Base-by-base conservation (phyloP, 768 basidiomycete genomes). In the Cyathus striatus region DNA sequence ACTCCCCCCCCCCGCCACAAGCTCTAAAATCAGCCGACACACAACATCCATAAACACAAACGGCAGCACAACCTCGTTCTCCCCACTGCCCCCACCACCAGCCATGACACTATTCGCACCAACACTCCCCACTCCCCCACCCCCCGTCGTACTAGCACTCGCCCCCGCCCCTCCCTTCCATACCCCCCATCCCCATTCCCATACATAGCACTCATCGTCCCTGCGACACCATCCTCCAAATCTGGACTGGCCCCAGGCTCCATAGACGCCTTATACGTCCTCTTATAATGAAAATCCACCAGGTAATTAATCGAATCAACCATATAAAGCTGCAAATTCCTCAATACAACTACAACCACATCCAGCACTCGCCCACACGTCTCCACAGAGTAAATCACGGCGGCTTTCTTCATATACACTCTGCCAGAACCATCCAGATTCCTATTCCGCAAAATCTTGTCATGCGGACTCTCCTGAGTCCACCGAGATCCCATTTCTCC, bases 41-140 rank as follows among this genome's bases (percentile, higher is more conserved):
- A 96, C 91, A 23, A 94, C 83, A 62, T 99, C 95, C 79, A 98
- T 86, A 63, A 99, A 99, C 47, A 96, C 79, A 64, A 91, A 98
- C 9, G 96, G 96, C 41, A 81, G 83, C 20, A 86, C 75, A 16
- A 88, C 72, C 42, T 82, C 83, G 54, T 86, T 83, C 41, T 84
- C 75, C 54, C 58, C 17, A 9, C 10, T 36, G 9, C 62, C 6
- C 58, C 48, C 33, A 54, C 32, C 22, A 23, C 63, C 69, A 22
- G 75, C 77, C 55, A 76, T 69, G 44, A 73, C 77, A 47, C 71
- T 79, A 49, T 79, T 55, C 34, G 79, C 81, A 25, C 76, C 70
- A 30, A 73, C 74, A 3, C 44, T 50, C 35, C 24, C 27, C 12
- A 73, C 69, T 40, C 85, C 81, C 23, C 75, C 79, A 44, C 71